Base-by-base conservation (phyloP, 1,284 basidiomycete genomes). In the Ganoderma sinense region DNA sequence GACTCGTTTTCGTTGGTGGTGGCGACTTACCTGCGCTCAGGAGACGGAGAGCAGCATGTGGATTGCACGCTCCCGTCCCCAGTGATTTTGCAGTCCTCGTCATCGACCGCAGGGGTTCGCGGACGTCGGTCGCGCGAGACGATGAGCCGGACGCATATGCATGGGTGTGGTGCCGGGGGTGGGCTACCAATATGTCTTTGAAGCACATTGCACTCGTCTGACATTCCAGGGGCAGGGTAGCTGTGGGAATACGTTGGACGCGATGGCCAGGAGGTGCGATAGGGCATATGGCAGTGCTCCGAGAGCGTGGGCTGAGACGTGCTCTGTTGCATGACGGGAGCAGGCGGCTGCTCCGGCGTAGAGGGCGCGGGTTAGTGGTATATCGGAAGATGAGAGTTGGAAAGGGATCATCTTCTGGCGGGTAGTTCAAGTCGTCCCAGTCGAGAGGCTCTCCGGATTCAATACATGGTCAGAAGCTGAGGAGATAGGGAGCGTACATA, bases 41-140 rank as follows among this genome's bases (percentile, higher is more conserved):
- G 69, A 0, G 75, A 69, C 4, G 77, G 74, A 3, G 82, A 75
- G 64, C 80, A 78, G 29, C 86, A 86, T 1, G 84, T 86, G 73
- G 88, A 85, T 70, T 90, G 87, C 31, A 88, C 78, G 67, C 86
- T 86, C 51, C 85, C 85, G 68, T 88, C 82, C 18, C 83, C 87
- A 8, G 87, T 84, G 36, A 90, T 82, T 69, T 84, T 84, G 69
- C 91, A 91, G 74, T 90, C 90, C 69, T 92, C 91, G 58, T 92
- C 89, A 56, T 91, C 91, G 16, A 86, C 85, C 10, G 89, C 88
- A 13, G 91, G 91, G 2, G 92, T 93, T 0, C 91, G 91, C 3
- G 92, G 93, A 29, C 91, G 87, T 85, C 86, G 4, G 83, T 79
- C 23, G 84, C 79, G n/a, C 85, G 86, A 13, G 87, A 83, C 73